Evolutionary conservation across 2,329 filamentous ascomycete species (phyloP).

Genomic region (Aspergillus sp.): DNA sequence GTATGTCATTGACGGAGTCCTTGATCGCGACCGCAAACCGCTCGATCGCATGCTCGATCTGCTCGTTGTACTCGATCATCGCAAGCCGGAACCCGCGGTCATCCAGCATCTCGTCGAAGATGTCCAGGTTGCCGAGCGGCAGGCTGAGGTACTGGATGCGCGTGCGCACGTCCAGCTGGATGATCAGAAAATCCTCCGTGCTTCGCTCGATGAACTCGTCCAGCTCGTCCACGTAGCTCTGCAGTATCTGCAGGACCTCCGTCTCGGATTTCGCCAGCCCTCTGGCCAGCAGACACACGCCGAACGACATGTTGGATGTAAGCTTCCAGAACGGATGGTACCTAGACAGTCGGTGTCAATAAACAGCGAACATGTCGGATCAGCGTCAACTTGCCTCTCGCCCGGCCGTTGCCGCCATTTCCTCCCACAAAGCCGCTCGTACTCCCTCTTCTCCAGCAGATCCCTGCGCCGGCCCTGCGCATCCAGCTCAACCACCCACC

Average conservation of each 20-base stretch:
- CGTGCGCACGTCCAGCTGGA: constrained; percentile 67
- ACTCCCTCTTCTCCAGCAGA: constrained; percentile 58
- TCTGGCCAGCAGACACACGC: constrained; percentile 77
- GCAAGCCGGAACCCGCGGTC: constrained; percentile 73
- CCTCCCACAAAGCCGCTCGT: constrained; percentile 61
- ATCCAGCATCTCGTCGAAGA: constrained; percentile 81
- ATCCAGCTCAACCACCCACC: constrained; percentile 28
- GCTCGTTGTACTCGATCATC: constrained; percentile 78
- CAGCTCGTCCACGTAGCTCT: constrained; percentile 86
- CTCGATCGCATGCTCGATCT: constrained; percentile 81
- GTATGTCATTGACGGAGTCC: constrained; percentile 68
- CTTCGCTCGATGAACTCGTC: constrained; percentile 83
- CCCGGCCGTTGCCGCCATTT: constrained; percentile 67
- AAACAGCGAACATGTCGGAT: not conserved
- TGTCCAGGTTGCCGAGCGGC: constrained; percentile 69
- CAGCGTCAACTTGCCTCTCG: constrained; percentile 37
- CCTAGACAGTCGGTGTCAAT: constrained; percentile 25
- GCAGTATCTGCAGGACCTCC: constrained; percentile 80
- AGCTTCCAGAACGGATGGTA: constrained; percentile 87
- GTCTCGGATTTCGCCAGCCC: constrained; percentile 79
- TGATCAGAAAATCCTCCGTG: constrained; percentile 72
- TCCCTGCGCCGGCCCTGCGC: constrained; percentile 48
- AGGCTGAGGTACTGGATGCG: constrained; percentile 71
- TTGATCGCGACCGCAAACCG: constrained; percentile 67
- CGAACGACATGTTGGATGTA: constrained; percentile 85